Evolutionary conservation across 2,329 filamentous ascomycete genomes (phyloP).

Genomic region (Trichophyton equinum): DNA sequence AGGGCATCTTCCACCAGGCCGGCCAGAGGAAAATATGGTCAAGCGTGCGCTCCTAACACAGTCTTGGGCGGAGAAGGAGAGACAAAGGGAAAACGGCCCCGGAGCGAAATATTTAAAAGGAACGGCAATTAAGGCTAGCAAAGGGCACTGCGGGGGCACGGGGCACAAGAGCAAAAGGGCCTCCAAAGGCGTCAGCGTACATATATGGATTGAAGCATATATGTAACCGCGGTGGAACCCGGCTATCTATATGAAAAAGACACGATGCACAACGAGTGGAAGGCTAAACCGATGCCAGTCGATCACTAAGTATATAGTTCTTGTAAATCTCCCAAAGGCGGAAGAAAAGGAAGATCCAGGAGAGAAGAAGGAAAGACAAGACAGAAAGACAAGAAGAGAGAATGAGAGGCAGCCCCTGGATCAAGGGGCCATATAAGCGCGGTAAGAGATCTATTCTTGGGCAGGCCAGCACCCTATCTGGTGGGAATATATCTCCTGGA

Average conservation of each 20-base stretch:
- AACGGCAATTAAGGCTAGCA: background rate
- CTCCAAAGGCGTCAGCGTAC: background rate
- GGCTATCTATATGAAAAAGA: background rate
- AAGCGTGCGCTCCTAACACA: background rate
- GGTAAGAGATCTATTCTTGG: background rate
- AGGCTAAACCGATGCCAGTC: constrained; percentile 2
- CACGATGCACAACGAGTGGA: background rate
- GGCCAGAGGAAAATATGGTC: background rate
- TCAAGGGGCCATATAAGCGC: background rate
- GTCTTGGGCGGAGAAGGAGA: background rate
- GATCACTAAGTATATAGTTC: background rate
- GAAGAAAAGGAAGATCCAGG: background rate
- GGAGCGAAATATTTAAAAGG: background rate
- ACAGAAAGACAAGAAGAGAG: background rate
- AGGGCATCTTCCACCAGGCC: background rate
- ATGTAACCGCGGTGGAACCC: constrained; percentile 2
- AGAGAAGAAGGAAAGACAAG: background rate
- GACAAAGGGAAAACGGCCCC: background rate
- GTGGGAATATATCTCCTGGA: background rate
- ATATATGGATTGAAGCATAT: background rate
- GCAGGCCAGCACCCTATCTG: background rate
- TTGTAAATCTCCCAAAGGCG: background rate
- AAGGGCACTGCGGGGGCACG: background rate
- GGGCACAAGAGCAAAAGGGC: background rate
- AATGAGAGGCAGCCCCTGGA: background rate